Evolutionary conservation across 2,329 filamentous ascomycete species (phyloP), one percentile per base, ranked within the genome.

Genomic region (Aureobasidium lini): DNA sequence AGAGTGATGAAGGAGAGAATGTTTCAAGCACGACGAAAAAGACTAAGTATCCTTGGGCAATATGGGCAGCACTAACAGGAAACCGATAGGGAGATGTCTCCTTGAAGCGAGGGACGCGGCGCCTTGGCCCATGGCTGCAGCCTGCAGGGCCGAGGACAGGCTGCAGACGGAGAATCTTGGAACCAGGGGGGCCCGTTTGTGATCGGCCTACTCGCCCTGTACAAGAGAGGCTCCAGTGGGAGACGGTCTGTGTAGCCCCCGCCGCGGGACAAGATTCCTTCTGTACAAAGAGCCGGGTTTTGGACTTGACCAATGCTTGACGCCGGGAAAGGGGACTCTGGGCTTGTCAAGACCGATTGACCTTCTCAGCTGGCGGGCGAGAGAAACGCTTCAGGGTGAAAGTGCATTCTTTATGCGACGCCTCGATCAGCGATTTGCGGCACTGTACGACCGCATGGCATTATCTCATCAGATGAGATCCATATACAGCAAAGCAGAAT

Each of bases 21-120:
- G 32, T 39, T 31, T 29, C n/a, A 15, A 47, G 34, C 23, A 48
- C 32, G 10, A 57, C 9, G 9, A 23, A 36, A 47, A 39, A 11
- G 32, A 44, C 18, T 57, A 46, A 18, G 32, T 57, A 57, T 40
- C 34, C 18, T 29, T 46, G 11, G 52, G 31, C 39, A 37, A 42
- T 43, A n/a, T 18, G 44, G 44, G 9, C 28, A 40, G 15, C 37
- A 40, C 34, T 15, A 52, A 56, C 32, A 44, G 31, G 18, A 37
- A 28, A 44, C 49, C 39, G 52, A 46, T 56, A 46, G 31, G 43
- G 53, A 50, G 53, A 54, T 31, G 42, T 23, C 23, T 10, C 52
- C 18, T 48, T 40, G 52, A 32, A 44, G 42, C 16, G 16, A 46
- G 36, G 53, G 54, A 29, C 15, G n/a, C 37, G 29, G n/a, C 49